Evolutionary conservation across 2,329 filamentous ascomycete species (phyloP), one percentile per base, ranked within the genome.

Genomic region (Orbilia javanica): DNA sequence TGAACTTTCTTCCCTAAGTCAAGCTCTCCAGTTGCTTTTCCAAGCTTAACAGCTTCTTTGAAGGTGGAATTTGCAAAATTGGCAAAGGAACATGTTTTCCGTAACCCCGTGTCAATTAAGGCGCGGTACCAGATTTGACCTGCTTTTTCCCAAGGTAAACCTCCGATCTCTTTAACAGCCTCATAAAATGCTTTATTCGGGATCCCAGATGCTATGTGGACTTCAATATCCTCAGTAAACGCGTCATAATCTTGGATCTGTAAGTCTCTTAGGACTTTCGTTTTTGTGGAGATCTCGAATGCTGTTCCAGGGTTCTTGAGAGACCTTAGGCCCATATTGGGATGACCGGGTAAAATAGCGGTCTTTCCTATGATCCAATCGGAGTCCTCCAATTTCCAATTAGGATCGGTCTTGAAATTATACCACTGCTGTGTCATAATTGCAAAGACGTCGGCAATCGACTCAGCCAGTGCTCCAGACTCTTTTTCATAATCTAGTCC

Each of bases 311-410:
- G 50, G 13, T 53, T 27, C 8, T 53, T 53, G 13, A 53, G 50
- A 34, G 50, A 53, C 27, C 50, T 53, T 3, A 53, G 15, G 2
- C 50, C 50, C 50, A 53, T 53, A 29, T 29, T 7, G 34, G 50
- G 50, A 53, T 53, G 7, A 1, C 50, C 50, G 2, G 50, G 50
- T 3, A 53, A 5, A 31, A 53, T 29, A n/a, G 50, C 27, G 11
- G 50, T 31, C 15, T 53, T 53, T 31, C 50, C 50, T 11, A 53
- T n/a, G 27, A 53, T 53, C 50, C 50, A 53, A 29, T 53, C 50
- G 25, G 50, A 31, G 7, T 53, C 50, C 6, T 53, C 20, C 5
- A 31, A 31, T 7, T 4, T 31, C 50, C 50, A 53, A 18, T 8
- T 15, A 3, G 50, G 50, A 10, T 53, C 25, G 18, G 25, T 31